Base-by-base conservation (phyloP, 73 alveolate species). In the Urostyla sp. region DNA sequence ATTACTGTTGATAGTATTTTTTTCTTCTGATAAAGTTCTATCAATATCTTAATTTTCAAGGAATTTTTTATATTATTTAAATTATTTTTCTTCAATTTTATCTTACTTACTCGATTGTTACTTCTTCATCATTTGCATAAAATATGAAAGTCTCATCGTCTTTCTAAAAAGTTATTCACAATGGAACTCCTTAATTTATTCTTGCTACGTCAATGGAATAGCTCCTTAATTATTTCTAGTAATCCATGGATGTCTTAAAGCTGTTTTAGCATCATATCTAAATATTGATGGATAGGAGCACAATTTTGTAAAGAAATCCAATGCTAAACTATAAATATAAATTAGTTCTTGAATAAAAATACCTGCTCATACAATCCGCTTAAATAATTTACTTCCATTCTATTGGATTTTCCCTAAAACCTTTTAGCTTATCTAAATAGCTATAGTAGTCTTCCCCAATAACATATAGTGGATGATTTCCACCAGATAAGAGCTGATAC, bases 161-260 rank as follows among this genome's bases (percentile, higher is more conserved):
- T 31, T 69, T n/a, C 69, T 44, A 1, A 69, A 36, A 3, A 10
- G 72, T 35, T 48, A 16, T 24, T 49, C 83, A 27, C 49, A 48
- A 27, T 69, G 43, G 45, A 69, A 69, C 20, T 30, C 31, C 20
- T 27, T 36, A 2, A 69, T 45, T 15, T 69, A 48, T 27, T 69
- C 20, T 27, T 69, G 44, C n/a, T 49, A 5, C 18, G 83, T 69
- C 24, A 69, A 30, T 43, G 83, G 83, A 20, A 61, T 57, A 18
- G 45, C 61, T 10, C 53, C 85, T n/a, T 80, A 28, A 20, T 23
- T 27, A 13, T 37, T 73, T 2, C 83, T 67, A 0, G 91, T 83
- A 30, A 83, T 83, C 91, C 91, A 83, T 6, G 91, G 91, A 46
- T 83, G 91, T 24, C 30, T 55, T 0, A 83, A 53, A 36, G 91